Evolutionary conservation across 345 rosid species (phyloP), one percentile per base, ranked within the genome.

Genomic region (Lumnitzera littorea): DNA sequence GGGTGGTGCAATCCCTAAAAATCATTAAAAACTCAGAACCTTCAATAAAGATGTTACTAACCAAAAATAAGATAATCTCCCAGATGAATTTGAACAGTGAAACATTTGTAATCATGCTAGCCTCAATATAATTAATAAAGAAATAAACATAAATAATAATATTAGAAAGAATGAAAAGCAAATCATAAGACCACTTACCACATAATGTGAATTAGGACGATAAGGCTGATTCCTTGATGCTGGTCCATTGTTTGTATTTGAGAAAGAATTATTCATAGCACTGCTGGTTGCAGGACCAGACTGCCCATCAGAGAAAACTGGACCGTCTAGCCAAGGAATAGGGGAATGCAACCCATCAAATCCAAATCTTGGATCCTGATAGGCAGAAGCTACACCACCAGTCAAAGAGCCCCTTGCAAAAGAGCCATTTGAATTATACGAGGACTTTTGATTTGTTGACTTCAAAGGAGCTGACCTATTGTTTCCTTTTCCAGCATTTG

Each of bases 341-440:
- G 83, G 71, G 56, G 72, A 75, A 55, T 71, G 78, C 61, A 60
- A 66, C 48, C 74, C 88, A 70, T 87, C 96, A 74, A 72, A 82
- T 31, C 71, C 74, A 60, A 13, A 78, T 65, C 84, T 78, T 47
- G 79, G 80, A 69, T 84, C 96, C 82, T 80, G 89, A 67, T 84
- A 88, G 51, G 84, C 85, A 55, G 85, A 48, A 25, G 83, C 76
- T 48, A 67, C 56, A 53, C 79, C 76, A 46, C 88, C 89, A 3
- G 75, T 79, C 13, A 68, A 54, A 58, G 76, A 61, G 70, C 84
- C 75, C 69, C 74, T 80, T 58, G 84, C 87, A 68, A 85, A 81
- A 41, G 82, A 51, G 68, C 75, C 84, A 62, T 78, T 82, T 24
- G 83, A 57, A 67, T 78, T 72, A 46, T 68, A 67, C 0, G 80